Evolutionary conservation across 2,329 filamentous ascomycete species (phyloP).

Genomic region (Sporothrix brasiliensis): DNA sequence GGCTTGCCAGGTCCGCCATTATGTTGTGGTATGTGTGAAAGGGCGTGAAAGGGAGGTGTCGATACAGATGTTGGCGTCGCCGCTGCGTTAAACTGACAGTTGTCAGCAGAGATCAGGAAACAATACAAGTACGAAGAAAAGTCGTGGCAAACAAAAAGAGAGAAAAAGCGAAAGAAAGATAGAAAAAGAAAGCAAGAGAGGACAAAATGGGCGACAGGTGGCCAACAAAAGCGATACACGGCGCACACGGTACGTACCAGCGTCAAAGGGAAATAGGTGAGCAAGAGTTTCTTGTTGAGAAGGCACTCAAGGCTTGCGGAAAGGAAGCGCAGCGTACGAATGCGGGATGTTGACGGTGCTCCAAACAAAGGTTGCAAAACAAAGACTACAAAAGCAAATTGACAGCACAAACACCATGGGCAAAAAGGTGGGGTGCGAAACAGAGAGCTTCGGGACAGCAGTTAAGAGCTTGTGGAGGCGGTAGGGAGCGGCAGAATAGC

Average conservation of each 20-base stretch:
- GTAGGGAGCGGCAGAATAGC: conserved; percentile 9
- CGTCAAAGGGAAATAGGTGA: not conserved
- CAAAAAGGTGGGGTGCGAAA: conserved; percentile 21
- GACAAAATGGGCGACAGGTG: not conserved
- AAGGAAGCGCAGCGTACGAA: conserved; percentile 7
- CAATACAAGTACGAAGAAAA: not conserved
- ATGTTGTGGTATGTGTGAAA: not conserved
- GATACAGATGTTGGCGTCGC: not conserved
- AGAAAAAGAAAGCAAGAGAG: not conserved
- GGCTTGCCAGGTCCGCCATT: conserved; percentile 52
- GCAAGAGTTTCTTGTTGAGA: not conserved
- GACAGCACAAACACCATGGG: conserved; percentile 3
- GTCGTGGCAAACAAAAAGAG: not conserved
- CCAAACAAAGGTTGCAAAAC: conserved; percentile 19
- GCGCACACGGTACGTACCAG: not conserved
- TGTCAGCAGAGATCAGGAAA: conserved; percentile 1
- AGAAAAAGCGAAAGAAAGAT: not conserved
- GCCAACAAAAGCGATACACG: not conserved
- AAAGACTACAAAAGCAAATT: conserved; percentile 7
- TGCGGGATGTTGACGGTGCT: conserved; percentile 17
- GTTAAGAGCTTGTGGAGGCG: conserved; percentile 19
- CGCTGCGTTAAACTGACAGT: not conserved
- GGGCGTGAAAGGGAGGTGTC: not conserved
- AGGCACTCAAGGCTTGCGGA: not conserved
- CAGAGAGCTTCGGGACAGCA: not conserved